Evolutionary conservation across 2,329 filamentous ascomycete species (phyloP).

Genomic region (Furcasterigmium furcatum): DNA sequence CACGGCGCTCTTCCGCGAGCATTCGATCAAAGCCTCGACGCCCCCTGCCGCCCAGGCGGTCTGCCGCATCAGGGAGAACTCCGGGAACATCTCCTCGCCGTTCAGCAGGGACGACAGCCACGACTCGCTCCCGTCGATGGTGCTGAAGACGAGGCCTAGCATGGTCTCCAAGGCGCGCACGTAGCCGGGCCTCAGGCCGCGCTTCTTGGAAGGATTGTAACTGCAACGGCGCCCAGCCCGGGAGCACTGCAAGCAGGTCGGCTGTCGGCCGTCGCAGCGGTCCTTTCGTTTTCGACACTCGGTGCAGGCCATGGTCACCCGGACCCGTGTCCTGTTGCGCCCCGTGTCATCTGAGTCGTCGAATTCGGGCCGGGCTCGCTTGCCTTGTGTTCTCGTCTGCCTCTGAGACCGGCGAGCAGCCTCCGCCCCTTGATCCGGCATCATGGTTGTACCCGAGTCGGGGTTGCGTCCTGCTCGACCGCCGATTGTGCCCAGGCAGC

Average conservation of each 20-base stretch:
- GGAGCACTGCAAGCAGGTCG: neutral
- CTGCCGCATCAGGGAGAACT: neutral
- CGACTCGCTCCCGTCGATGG: conserved; percentile 3
- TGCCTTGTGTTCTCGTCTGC: too few relatives aligned
- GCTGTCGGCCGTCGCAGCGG: conserved; percentile 3
- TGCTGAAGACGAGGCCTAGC: conserved; percentile 6
- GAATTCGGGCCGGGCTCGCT: neutral
- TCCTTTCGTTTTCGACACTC: conserved; percentile 6
- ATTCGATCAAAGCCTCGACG: too few relatives aligned
- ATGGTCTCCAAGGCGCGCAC: conserved; percentile 6
- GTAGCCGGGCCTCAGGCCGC: conserved; percentile 8
- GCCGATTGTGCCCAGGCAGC: too few relatives aligned
- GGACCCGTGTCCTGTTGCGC: neutral
- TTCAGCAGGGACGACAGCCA: conserved; percentile 1
- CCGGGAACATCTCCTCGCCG: neutral
- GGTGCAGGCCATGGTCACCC: conserved; percentile 6
- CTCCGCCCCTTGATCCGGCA: too few relatives aligned
- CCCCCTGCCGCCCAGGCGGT: conserved; percentile 5
- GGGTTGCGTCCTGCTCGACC: too few relatives aligned
- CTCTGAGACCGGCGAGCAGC: too few relatives aligned
- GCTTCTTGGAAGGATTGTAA: conserved; percentile 8
- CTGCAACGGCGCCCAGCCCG: conserved; percentile 15
- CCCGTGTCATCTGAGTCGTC: neutral
- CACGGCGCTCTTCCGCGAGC: too few relatives aligned
- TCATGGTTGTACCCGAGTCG: too few relatives aligned